Evolutionary conservation across 306 rosid genomes (phyloP).

Genomic region (Castanea sativa): DNA sequence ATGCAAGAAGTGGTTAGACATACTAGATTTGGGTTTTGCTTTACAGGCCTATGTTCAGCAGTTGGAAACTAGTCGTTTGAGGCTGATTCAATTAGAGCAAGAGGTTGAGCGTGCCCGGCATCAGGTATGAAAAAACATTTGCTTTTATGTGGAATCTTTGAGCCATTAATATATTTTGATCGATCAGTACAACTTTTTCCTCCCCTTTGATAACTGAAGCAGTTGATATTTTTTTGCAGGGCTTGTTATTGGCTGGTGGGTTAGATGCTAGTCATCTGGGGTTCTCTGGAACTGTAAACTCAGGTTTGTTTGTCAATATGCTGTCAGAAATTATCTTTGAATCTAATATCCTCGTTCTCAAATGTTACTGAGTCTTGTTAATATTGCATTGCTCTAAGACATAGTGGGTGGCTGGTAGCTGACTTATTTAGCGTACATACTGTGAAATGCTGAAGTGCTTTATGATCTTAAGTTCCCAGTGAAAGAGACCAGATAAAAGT

Average conservation of each 20-base stretch:
- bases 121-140: conserved; percentile 52
- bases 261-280: conserved; percentile 50
- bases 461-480: not conserved
- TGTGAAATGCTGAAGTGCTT: not conserved
- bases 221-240: conserved; percentile 50
- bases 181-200: not conserved
- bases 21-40: conserved; percentile 23
- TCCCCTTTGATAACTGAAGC: conserved; percentile 17
- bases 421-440: not conserved
- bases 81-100: conserved; percentile 73
- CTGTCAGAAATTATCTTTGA: conserved; percentile 16
- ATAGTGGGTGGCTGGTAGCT: not conserved
- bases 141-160: conserved; percentile 19
- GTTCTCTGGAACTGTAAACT: conserved; percentile 48
- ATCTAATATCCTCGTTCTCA: not conserved
- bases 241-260: conserved; percentile 51
- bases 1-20: conserved; percentile 16
- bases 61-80: conserved; percentile 85
- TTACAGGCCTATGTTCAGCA: conserved; percentile 86
- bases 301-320: conserved; percentile 56
- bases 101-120: conserved; percentile 71
- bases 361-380: conserved; percentile 7
- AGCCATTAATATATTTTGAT: conserved; percentile 7
- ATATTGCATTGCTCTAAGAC: conserved; percentile 1
- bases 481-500: not conserved